These are phyloP conservation scores for Pseudocercospora eumusae DNA, from an alignment of 2,329 filamentous ascomycete genomes.

Conservation along the genomic window DNA sequence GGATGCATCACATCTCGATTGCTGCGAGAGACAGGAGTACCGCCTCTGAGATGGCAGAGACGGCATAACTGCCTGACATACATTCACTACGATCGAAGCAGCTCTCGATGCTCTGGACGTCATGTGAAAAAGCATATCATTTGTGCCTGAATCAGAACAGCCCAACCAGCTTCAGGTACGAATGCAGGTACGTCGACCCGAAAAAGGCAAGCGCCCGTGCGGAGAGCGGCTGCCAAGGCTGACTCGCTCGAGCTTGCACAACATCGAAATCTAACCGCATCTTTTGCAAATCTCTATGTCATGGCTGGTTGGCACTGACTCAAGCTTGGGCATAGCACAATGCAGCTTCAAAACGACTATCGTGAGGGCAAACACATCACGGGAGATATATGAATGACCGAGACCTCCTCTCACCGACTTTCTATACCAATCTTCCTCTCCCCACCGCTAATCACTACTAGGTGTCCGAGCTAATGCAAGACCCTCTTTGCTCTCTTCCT, in stretches of 20 bases:
- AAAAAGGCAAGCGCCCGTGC: not conserved
- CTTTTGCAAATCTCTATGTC: not conserved
- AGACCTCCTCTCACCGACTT: not conserved
- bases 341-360: not conserved
- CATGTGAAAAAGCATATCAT: not conserved
- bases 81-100: not conserved
- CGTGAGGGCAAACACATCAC: not conserved
- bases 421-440: constrained; percentile 5
- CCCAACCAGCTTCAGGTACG: not conserved
- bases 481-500: not conserved
- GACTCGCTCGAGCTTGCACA: constrained; percentile 8
- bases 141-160: not conserved
- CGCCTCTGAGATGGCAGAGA: not conserved
- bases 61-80: not conserved
- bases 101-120: not conserved
- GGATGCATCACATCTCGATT: not conserved
- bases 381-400: not conserved
- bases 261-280: constrained; percentile 2
- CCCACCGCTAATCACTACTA: not conserved
- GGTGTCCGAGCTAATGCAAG: not conserved
- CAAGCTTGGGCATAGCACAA: not conserved
- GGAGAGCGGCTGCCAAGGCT: constrained; percentile 5
- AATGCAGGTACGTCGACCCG: constrained; percentile 4
- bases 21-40: not conserved
- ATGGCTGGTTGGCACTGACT: constrained; percentile 2